Conservation (phyloP, 2,329 filamentous ascomycete genomes). For the Mycosphaerella sp. region DNA sequence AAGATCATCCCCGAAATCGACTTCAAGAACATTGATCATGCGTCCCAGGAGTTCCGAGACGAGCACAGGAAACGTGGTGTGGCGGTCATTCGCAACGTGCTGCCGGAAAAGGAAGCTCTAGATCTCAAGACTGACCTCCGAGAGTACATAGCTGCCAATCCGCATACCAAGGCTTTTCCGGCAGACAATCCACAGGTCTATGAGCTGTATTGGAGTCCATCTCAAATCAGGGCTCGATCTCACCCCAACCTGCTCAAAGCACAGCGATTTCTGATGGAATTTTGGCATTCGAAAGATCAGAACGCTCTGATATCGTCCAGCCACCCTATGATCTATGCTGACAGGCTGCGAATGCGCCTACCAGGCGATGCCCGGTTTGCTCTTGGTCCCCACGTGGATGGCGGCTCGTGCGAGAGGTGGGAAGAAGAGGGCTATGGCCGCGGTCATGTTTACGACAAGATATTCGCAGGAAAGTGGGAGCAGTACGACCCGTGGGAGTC, state of each 20-base stretch:
- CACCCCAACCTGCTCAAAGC: constrained; percentile 44
- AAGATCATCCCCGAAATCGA: constrained; percentile 43
- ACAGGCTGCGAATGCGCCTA: constrained; percentile 48
- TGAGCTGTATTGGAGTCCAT: constrained; percentile 46
- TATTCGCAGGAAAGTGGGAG: constrained; percentile 74
- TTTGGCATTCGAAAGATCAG: constrained; percentile 44
- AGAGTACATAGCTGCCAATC: constrained; percentile 43
- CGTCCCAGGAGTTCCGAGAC: constrained; percentile 50
- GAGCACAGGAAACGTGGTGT: constrained; percentile 54
- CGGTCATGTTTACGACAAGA: constrained; percentile 62
- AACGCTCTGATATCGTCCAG: constrained; percentile 39
- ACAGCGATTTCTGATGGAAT: constrained; percentile 44
- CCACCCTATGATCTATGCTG: constrained; percentile 45
- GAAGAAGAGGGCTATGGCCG: constrained; percentile 54
- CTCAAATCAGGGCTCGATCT: constrained; percentile 43
- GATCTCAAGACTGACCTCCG: constrained; percentile 41
- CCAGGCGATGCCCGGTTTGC: constrained; percentile 49
- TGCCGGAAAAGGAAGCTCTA: constrained; percentile 40
- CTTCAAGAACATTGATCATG: constrained; percentile 41
- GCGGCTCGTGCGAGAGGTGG: constrained; percentile 48
- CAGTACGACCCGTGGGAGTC: constrained; percentile 77
- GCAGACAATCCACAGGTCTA: constrained; percentile 45
- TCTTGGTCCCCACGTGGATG: constrained; percentile 52
- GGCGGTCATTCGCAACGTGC: constrained; percentile 42
- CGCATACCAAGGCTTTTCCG: constrained; percentile 44